Evolutionary conservation across 2,329 filamentous ascomycete genomes (phyloP).

Genomic region (Scedosporium apiospermum): DNA sequence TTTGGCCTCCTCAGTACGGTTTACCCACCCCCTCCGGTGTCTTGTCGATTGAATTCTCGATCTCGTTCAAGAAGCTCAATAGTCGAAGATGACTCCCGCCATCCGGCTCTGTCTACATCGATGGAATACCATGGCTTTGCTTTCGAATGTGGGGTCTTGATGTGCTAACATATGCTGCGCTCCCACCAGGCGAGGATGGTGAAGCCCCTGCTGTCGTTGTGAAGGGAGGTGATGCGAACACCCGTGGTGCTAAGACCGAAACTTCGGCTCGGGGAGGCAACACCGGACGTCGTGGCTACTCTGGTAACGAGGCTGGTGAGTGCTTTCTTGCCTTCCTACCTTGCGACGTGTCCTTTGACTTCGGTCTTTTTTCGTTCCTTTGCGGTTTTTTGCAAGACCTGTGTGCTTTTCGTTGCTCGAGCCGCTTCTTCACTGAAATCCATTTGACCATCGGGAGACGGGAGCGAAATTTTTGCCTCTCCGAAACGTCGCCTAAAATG

Average conservation of each 20-base stretch:
- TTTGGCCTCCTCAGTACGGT: conserved; percentile 94
- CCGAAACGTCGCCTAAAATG: conserved; percentile 6
- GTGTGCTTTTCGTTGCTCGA: conserved; percentile 2
- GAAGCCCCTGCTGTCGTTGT: conserved; percentile 65
- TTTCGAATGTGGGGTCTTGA: not conserved
- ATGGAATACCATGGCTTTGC: not conserved
- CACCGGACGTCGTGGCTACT: conserved; percentile 44
- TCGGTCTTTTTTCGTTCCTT: conserved; percentile 9
- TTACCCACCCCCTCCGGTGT: conserved; percentile 15
- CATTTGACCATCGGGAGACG: not conserved
- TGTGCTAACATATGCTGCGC: not conserved
- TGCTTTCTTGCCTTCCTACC: conserved; percentile 15
- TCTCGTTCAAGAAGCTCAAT: conserved; percentile 9
- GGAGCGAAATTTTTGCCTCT: not conserved
- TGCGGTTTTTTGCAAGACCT: not conserved
- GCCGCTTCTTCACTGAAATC: conserved; percentile 10
- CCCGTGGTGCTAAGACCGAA: conserved; percentile 72
- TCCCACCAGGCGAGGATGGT: conserved; percentile 5
- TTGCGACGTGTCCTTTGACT: not conserved
- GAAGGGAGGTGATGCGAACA: conserved; percentile 77
- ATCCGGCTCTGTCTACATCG: not conserved
- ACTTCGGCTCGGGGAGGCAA: conserved; percentile 45
- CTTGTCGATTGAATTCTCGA: conserved; percentile 2
- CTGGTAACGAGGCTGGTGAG: conserved; percentile 83
- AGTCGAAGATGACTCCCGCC: conserved; percentile 5